Conservation (phyloP, 139 green algal genomes). For the Chlorella vulgaris region DNA sequence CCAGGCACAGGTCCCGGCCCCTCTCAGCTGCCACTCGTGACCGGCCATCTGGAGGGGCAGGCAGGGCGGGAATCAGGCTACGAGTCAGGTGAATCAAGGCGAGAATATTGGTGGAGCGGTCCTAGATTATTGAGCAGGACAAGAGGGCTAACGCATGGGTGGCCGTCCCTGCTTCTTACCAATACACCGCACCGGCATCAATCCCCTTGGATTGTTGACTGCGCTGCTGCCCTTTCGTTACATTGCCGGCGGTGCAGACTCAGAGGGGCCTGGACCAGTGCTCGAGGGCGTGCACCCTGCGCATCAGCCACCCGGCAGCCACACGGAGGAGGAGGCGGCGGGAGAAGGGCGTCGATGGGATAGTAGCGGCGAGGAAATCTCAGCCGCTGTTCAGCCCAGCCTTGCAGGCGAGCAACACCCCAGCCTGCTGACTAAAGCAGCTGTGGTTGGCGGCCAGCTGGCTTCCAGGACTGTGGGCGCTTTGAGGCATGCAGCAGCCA, state of each 20-base stretch:
- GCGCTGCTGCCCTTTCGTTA: background rate
- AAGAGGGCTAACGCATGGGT: too few species aligned
- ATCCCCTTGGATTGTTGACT: background rate
- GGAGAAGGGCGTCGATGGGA: background rate
- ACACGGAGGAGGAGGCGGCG: background rate
- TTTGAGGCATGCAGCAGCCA: too few species aligned
- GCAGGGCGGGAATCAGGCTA: background rate
- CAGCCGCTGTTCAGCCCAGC: too few species aligned
- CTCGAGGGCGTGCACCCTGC: conserved; percentile 19
- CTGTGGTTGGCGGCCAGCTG: too few species aligned
- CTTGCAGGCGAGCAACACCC: too few species aligned
- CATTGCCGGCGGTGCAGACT: background rate
- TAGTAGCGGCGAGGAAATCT: background rate
- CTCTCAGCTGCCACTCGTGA: background rate
- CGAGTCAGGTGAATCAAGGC: background rate
- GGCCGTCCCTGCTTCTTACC: too few species aligned
- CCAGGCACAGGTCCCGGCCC: too few species aligned
- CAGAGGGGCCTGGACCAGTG: background rate
- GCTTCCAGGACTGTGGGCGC: too few species aligned
- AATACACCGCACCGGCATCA: background rate
- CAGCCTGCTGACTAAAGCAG: too few species aligned
- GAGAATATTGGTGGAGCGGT: too few species aligned
- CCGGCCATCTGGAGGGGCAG: background rate
- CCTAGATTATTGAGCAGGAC: too few species aligned
- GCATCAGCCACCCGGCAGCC: background rate